phyloP scores from a whole-genome alignment of 768 basidiomycete genomes.

The Tulasnella sp. region DNA sequence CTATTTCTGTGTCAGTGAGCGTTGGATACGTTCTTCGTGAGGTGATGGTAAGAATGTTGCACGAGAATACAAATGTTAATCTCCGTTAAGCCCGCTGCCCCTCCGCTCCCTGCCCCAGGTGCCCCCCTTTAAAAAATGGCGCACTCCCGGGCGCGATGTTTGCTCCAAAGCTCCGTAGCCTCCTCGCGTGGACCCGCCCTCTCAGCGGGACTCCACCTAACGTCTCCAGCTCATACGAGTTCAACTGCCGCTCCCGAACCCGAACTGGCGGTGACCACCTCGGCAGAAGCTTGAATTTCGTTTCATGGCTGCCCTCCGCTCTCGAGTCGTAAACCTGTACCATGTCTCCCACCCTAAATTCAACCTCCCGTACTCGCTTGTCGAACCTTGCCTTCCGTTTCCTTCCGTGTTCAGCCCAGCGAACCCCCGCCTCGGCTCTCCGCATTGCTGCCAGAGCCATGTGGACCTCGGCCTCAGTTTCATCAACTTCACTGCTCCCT shows the following conservation, averaged over 20 bases:
- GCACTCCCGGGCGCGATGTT: neutral
- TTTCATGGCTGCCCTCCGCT: conserved; percentile 42
- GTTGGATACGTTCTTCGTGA: no score
- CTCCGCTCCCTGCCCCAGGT: conserved; percentile 22
- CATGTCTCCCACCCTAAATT: conserved; percentile 42
- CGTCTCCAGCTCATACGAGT: conserved; percentile 1
- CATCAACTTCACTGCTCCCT: conserved; percentile 29
- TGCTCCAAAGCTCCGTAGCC: neutral
- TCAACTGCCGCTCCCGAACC: neutral
- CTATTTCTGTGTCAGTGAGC: no score
- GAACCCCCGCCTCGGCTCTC: conserved; percentile 42
- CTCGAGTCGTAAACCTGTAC: conserved; percentile 44
- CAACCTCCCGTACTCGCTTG: conserved; percentile 40
- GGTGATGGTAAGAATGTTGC: no score
- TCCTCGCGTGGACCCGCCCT: conserved; percentile 11
- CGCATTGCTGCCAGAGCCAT: conserved; percentile 45
- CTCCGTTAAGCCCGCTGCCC: neutral
- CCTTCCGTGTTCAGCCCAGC: conserved; percentile 39
- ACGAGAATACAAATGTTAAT: no score
- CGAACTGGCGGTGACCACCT: conserved; percentile 43
- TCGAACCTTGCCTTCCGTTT: conserved; percentile 43
- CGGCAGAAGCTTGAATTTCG: conserved; percentile 42
- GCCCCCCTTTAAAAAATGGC: conserved; percentile 19
- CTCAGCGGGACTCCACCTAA: neutral
- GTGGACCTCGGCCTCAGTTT: conserved; percentile 35